phyloP scores from a whole-genome alignment of 139 green algal genomes.

The Closterium sp. region DNA sequence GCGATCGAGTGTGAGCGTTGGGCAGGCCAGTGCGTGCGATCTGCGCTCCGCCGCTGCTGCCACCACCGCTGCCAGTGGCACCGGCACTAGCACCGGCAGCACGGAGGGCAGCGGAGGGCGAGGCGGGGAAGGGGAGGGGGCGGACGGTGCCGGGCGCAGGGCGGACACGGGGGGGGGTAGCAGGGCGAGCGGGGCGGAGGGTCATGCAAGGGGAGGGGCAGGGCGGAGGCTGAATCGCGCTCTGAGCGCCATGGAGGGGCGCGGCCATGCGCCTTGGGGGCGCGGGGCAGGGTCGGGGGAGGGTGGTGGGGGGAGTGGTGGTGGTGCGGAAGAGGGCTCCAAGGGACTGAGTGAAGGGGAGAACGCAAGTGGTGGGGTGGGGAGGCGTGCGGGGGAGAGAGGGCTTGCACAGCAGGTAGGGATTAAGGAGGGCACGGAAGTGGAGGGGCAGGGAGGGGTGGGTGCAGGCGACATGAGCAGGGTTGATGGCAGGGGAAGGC shows the following conservation, averaged over 20 bases:
- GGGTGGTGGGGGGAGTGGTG: background rate
- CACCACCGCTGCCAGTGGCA: too few species aligned
- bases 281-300: background rate
- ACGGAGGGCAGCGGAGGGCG: background rate
- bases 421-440: background rate
- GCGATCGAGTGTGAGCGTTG: background rate
- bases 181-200: background rate
- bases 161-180: background rate
- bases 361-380: background rate
- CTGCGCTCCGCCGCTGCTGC: background rate
- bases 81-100: background rate
- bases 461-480: background rate
- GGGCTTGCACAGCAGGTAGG: background rate
- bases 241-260: background rate
- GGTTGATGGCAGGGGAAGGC: background rate
- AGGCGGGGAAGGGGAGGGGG: background rate
- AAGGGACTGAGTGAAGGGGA: background rate
- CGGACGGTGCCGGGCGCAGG: background rate
- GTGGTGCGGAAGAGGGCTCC: background rate
- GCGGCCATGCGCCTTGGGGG: background rate
- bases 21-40: background rate
- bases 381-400: background rate
- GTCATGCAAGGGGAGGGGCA: background rate
- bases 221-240: background rate
- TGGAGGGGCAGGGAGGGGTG: background rate